These are phyloP conservation scores for Nigrograna mackinnonii DNA, from an alignment of 2,329 filamentous ascomycete genomes.

Conservation along the genomic window DNA sequence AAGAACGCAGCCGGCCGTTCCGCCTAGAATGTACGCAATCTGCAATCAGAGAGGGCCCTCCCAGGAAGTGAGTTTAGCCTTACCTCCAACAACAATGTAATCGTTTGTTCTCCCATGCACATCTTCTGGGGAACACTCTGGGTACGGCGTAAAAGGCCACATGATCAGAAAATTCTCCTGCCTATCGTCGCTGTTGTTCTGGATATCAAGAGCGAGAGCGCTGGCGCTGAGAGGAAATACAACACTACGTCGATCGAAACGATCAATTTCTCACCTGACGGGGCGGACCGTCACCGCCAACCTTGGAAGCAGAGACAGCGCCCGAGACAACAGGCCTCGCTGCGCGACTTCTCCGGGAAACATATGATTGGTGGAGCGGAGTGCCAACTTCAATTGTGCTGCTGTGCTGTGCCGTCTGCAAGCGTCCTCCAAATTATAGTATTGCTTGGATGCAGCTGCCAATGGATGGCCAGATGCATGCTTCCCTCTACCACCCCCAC, in stretches of 20 bases:
- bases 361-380: no score
- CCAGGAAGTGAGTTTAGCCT: constrained; percentile 2
- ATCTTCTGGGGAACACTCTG: constrained; percentile 9
- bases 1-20: constrained; percentile 14
- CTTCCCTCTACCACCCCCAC: no score
- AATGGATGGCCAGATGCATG: no score
- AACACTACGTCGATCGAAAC: constrained; percentile 1
- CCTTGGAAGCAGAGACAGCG: no score
- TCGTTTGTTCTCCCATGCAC: constrained; percentile 12
- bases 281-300: no score
- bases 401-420: no score
- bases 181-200: constrained; percentile 3
- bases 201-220: constrained; percentile 1
- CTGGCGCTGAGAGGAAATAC: constrained; percentile 2
- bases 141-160: constrained; percentile 13
- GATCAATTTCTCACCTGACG: no score
- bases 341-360: no score
- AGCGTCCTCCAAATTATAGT: no score
- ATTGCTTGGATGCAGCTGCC: no score
- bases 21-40: constrained; percentile 8
- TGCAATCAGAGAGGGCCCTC: constrained; percentile 6
- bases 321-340: no score
- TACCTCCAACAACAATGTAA: constrained; percentile 15
- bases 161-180: constrained; percentile 6
- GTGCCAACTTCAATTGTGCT: no score